These are phyloP conservation scores for Microbotryum scabiosae DNA, from an alignment of 1,284 basidiomycete genomes.

Conservation along the genomic window DNA sequence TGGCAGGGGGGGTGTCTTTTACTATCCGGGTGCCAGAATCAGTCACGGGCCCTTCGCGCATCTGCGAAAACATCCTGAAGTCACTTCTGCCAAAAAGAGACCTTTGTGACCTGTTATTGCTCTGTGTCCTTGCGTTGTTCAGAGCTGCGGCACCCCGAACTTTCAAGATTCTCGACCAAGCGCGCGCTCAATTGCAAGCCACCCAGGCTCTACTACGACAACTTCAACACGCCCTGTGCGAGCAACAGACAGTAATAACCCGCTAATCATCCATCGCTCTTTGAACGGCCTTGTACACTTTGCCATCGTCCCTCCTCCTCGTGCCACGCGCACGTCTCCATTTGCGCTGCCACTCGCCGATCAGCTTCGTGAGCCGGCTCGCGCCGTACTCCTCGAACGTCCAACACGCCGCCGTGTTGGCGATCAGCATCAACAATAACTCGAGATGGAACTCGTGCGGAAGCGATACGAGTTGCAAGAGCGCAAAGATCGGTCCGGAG, in stretches of 20 bases:
- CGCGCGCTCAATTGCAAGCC: too few relatives aligned
- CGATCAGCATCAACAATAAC: slow-evolving; percentile 59
- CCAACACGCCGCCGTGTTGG: slow-evolving; percentile 67
- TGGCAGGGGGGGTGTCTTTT: too few relatives aligned
- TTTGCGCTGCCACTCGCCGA: slow-evolving; percentile 25
- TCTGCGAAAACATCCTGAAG: too few relatives aligned
- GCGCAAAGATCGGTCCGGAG: slow-evolving; percentile 51
- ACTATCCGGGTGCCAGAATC: too few relatives aligned
- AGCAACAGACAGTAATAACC: background rate
- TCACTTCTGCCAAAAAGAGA: too few relatives aligned
- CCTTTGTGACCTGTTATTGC: too few relatives aligned
- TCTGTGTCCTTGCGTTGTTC: too few relatives aligned
- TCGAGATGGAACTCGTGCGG: slow-evolving; percentile 61
- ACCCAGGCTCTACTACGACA: background rate
- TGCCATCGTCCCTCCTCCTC: slow-evolving; percentile 42
- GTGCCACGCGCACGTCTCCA: slow-evolving; percentile 38
- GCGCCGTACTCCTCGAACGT: slow-evolving; percentile 54
- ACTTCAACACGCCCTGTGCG: background rate
- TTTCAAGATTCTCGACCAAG: too few relatives aligned
- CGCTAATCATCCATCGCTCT: slow-evolving; percentile 41
- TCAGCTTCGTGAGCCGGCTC: slow-evolving; percentile 20
- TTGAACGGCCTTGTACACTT: slow-evolving; percentile 48
- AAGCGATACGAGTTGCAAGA: slow-evolving; percentile 72
- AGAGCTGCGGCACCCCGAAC: too few relatives aligned
- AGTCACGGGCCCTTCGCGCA: too few relatives aligned